Evolutionary conservation across 176 grass and related monocot genomes (phyloP).

Genomic region (Guadua angustifolia): DNA sequence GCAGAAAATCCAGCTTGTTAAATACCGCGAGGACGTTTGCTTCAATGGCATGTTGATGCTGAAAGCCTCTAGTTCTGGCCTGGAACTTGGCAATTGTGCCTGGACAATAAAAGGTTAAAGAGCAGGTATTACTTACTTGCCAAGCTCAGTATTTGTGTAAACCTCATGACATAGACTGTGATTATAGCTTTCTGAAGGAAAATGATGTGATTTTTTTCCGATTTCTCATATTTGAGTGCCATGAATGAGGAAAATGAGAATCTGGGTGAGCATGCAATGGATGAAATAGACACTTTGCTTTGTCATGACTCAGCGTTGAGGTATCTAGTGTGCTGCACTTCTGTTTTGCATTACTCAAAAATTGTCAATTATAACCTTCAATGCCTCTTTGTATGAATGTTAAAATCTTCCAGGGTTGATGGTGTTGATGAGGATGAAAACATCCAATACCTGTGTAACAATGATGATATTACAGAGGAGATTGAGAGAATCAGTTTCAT

Average conservation of each 20-base stretch:
- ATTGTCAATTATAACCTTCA: not conserved
- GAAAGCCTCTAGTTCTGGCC: conserved; percentile 87
- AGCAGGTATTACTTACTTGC: conserved; percentile 66
- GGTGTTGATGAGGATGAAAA: conserved; percentile 49
- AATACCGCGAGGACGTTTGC: conserved; percentile 76
- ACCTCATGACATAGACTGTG: conserved; percentile 75
- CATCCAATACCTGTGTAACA: conserved; percentile 43
- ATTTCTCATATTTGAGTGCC: conserved; percentile 67
- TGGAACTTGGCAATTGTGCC: conserved; percentile 88
- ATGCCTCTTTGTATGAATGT: conserved; percentile 8
- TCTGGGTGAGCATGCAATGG: conserved; percentile 34
- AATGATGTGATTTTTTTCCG: conserved; percentile 86
- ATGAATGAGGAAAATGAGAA: conserved; percentile 55
- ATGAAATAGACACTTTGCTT: conserved; percentile 36
- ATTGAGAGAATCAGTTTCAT: conserved; percentile 76
- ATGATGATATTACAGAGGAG: conserved; percentile 80
- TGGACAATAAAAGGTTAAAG: conserved; percentile 80
- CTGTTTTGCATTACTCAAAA: conserved; percentile 1
- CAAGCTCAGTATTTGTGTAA: conserved; percentile 75
- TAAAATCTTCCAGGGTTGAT: conserved; percentile 44
- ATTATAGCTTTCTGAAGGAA: conserved; percentile 62
- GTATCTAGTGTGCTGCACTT: conserved; percentile 38
- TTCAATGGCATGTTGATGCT: conserved; percentile 85
- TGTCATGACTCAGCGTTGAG: conserved; percentile 34
- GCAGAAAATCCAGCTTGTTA: conserved; percentile 66